Evolutionary conservation across 1,284 basidiomycete genomes (phyloP), one percentile per base, ranked within the genome.

Genomic region (Xerocomus cyaneibrunnescens): DNA sequence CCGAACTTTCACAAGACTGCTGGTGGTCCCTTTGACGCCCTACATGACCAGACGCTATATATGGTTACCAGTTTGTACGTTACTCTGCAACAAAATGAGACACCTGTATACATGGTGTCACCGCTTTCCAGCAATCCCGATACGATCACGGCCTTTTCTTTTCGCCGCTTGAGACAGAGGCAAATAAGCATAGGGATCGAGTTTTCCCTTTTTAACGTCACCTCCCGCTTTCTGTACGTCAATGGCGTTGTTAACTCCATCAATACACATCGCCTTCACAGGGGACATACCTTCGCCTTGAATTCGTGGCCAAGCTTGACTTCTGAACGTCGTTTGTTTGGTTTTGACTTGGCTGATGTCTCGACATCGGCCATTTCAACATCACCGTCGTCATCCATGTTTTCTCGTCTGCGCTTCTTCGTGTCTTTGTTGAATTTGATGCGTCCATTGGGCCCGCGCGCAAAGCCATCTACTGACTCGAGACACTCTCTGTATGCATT

Each of bases 381-480:
- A 59, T 68, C 66, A 22, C 68, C 63, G 21, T 92, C 90, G 35
- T 76, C 80, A 25, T 77, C 78, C 22, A 66, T 73, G 22, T 79
- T 81, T 58, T 85, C 86, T 48, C 87, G 79, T 54, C 94, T 73
- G 51, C 89, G 81, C 64, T 94, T 91, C 73, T 95, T 96, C 23
- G 92, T 96, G 66, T 98, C 92, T 74, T 98, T 98, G 76, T 98
- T 93, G 75, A 98, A 97, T 72, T 94, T 96, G 66, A 98, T 75
- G 32, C 83, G 84, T 17, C 97, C 97, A 54, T 85, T 85, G 2
- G 85, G 77, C 31, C 91, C 91, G 28, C 93, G 84, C 1, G 83
- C 87, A 72, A 94, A 92, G 7, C 96, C 97, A 65, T 98, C 96
- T 25, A 85, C 84, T 6, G 90, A 89, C 10, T 86, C 87, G 50